These are phyloP conservation scores for Microsporum audouinii DNA, from an alignment of 2,329 filamentous ascomycete genomes.

Conservation along the genomic window DNA sequence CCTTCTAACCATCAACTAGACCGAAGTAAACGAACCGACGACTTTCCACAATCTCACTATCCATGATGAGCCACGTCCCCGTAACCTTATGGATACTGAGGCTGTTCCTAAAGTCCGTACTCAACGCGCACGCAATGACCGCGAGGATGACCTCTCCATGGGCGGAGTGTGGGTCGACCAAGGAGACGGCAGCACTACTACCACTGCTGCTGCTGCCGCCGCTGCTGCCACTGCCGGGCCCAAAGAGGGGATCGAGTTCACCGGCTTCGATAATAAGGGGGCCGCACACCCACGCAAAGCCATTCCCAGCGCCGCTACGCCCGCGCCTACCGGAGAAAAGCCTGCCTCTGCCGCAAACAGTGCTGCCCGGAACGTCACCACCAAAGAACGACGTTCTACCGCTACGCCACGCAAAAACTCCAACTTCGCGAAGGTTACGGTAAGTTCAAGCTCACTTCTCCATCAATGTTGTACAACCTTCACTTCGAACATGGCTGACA, in stretches of 20 bases:
- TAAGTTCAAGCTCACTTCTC: conserved; percentile 5
- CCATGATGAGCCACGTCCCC: background rate
- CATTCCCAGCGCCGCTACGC: background rate
- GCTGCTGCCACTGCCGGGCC: background rate
- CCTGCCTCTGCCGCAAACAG: background rate
- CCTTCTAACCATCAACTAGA: background rate
- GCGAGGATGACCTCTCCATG: conserved; percentile 13
- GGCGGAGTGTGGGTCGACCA: conserved; percentile 16
- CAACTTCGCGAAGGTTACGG: conserved; percentile 20
- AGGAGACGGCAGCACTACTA: background rate
- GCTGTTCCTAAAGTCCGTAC: background rate
- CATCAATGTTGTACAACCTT: background rate
- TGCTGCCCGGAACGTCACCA: background rate
- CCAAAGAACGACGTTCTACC: background rate
- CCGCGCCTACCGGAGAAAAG: background rate
- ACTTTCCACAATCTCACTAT: conserved; percentile 6
- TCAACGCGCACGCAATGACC: conserved; percentile 8
- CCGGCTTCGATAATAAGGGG: conserved; percentile 17
- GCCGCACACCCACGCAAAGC: conserved; percentile 12
- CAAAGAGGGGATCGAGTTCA: conserved; percentile 10
- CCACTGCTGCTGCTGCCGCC: background rate
- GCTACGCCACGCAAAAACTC: conserved; percentile 8
- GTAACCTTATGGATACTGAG: background rate
- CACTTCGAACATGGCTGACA: background rate
- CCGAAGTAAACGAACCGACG: conserved; percentile 3